These are phyloP conservation scores for Paramyrothecium roridum DNA, from an alignment of 2,329 filamentous ascomycete genomes.

Conservation along the genomic window DNA sequence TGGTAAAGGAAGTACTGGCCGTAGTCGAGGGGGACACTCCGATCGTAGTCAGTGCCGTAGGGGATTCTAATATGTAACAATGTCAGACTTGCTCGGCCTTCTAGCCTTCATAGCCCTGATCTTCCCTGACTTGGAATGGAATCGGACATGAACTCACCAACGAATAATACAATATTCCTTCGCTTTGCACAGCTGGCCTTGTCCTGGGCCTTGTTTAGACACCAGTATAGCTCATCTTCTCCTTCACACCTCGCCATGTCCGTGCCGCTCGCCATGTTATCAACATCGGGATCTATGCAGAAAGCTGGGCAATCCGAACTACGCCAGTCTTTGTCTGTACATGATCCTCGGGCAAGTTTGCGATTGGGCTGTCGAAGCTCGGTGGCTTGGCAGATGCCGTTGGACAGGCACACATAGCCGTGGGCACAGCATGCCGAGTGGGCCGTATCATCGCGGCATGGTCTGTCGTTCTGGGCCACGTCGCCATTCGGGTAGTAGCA, in stretches of 20 bases:
- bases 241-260: slow-evolving; percentile 13
- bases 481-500: slow-evolving; percentile 29
- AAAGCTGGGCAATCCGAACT: slow-evolving; percentile 26
- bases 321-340: slow-evolving; percentile 28
- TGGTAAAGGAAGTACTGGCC: not conserved
- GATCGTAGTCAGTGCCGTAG: not conserved
- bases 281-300: slow-evolving; percentile 20
- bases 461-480: slow-evolving; percentile 21
- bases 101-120: too few relatives aligned
- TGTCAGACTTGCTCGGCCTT: too few relatives aligned
- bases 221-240: slow-evolving; percentile 16
- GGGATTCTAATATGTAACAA: not conserved
- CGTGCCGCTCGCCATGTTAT: slow-evolving; percentile 14
- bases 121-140: too few relatives aligned
- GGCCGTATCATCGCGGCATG: slow-evolving; percentile 21
- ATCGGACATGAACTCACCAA: not conserved
- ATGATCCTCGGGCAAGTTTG: slow-evolving; percentile 26
- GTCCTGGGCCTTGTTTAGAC: slow-evolving; percentile 20
- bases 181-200: not conserved
- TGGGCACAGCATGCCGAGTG: slow-evolving; percentile 30
- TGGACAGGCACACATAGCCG: slow-evolving; percentile 30
- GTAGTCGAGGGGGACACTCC: not conserved
- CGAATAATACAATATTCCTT: not conserved
- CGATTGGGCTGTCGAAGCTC: slow-evolving; percentile 14
- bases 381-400: slow-evolving; percentile 27